These are phyloP conservation scores for Tetradesmus obliquus DNA, from an alignment of 139 green algal species.

Conservation along the genomic window DNA sequence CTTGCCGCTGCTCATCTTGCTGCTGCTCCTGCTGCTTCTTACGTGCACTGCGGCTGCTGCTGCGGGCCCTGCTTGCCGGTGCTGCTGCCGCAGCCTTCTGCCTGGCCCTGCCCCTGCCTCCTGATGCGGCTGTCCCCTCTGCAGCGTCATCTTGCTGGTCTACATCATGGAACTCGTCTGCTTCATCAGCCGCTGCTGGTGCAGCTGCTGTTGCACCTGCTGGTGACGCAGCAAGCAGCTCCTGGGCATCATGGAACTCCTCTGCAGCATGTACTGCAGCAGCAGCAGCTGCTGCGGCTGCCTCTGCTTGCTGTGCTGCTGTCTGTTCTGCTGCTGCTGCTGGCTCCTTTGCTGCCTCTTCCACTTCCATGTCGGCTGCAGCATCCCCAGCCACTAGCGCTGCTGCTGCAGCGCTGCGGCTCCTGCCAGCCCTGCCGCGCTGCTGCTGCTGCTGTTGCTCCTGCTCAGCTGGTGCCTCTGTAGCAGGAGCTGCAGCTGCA, in stretches of 20 bases:
- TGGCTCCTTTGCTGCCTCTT: not conserved
- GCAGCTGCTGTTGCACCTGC: not conserved
- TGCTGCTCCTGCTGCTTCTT: not conserved
- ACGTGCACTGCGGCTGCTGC: not conserved
- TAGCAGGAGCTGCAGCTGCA: not conserved
- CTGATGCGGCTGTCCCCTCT: not conserved
- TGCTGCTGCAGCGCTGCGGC: not conserved
- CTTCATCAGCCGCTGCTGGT: not conserved
- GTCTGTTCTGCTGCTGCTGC: not conserved
- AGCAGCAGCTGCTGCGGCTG: not conserved
- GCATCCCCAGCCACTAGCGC: not conserved
- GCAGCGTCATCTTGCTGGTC: not conserved
- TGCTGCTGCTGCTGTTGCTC: constrained; percentile 1
- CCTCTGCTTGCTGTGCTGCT: not conserved
- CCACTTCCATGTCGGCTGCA: constrained; percentile 25
- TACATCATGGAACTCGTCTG: not conserved
- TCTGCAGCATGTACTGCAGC: not conserved
- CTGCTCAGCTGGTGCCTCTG: not conserved
- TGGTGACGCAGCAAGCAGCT: not conserved
- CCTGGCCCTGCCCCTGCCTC: not conserved
- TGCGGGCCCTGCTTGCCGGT: not conserved
- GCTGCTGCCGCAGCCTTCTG: not conserved
- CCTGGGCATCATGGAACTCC: not conserved
- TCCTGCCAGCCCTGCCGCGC: not conserved
- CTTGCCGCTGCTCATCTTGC: not conserved